Conservation (phyloP, 768 basidiomycete species). For the Plicaturopsis crispa region DNA sequence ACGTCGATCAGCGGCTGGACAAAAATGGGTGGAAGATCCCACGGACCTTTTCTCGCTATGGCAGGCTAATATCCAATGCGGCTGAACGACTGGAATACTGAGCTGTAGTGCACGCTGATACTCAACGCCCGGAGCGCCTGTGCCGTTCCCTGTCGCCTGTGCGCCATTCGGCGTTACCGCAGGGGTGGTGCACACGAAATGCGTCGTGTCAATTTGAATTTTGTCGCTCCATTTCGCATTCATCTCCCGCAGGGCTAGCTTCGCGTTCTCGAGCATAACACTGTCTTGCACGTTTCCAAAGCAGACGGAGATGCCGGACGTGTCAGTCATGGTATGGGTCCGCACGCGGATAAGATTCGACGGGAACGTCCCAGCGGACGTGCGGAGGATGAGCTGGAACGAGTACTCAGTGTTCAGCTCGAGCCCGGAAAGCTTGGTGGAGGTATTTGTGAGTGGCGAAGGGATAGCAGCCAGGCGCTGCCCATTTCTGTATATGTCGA, state of each 20-base stretch:
- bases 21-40: constrained; percentile 2
- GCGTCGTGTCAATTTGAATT: constrained; percentile 96
- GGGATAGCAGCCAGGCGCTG: constrained; percentile 84
- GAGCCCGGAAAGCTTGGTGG: constrained; percentile 80
- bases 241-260: constrained; percentile 78
- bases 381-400: constrained; percentile 91
- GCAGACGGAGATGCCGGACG: constrained; percentile 90
- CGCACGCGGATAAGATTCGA: constrained; percentile 77
- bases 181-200: constrained; percentile 94
- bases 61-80: constrained; percentile 92
- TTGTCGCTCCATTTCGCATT: constrained; percentile 84
- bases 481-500: constrained; percentile 91
- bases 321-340: constrained; percentile 94
- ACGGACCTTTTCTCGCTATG: constrained; percentile 74
- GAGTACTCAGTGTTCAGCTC: constrained; percentile 80
- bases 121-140: constrained; percentile 67
- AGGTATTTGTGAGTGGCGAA: constrained; percentile 74
- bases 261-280: constrained; percentile 72
- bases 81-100: constrained; percentile 91
- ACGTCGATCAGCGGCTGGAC: not conserved
- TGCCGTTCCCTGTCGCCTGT: constrained; percentile 41
- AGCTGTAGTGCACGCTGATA: constrained; percentile 94
- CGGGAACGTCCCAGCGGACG: constrained; percentile 84
- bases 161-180: constrained; percentile 57
- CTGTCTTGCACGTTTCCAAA: constrained; percentile 85